Evolutionary conservation across 352 stramenopile genomes (phyloP).

Genomic region (Globisporangium iwayamae): DNA sequence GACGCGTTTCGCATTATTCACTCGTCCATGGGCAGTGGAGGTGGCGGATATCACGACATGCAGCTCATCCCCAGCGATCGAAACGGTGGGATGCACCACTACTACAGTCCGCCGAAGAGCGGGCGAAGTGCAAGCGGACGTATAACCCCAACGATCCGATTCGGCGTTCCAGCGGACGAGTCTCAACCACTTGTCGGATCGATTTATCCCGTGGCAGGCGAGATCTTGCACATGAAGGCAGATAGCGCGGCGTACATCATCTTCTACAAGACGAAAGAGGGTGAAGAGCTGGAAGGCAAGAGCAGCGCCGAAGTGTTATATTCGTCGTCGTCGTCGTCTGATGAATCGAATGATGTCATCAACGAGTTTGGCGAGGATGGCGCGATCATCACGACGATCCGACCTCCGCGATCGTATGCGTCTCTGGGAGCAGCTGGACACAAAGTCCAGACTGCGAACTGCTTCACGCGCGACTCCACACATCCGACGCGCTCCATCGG

Average conservation of each 20-base stretch:
- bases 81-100: constrained; percentile 13
- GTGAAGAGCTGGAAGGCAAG: constrained; percentile 36
- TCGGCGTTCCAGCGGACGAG: constrained; percentile 53
- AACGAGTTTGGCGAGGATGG: constrained; percentile 40
- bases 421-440: constrained; percentile 78
- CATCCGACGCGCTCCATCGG: constrained; percentile 79
- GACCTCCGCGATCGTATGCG: constrained; percentile 67
- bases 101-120: constrained; percentile 34
- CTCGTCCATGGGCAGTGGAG: constrained; percentile 37
- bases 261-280: constrained; percentile 68
- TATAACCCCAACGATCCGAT: constrained; percentile 55
- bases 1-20: constrained; percentile 64
- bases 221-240: constrained; percentile 65
- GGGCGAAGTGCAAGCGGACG: constrained; percentile 33
- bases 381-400: constrained; percentile 12
- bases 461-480: constrained; percentile 77
- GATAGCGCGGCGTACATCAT: constrained; percentile 86
- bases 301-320: constrained; percentile 36
- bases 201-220: constrained; percentile 71
- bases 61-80: constrained; percentile 13
- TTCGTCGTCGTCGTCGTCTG: constrained; percentile 44
- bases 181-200: constrained; percentile 55
- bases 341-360: constrained; percentile 31
- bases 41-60: constrained; percentile 26
- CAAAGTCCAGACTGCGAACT: constrained; percentile 86